Base-by-base conservation (phyloP, 208 protist species). In the Leishmania aethiopica region DNA sequence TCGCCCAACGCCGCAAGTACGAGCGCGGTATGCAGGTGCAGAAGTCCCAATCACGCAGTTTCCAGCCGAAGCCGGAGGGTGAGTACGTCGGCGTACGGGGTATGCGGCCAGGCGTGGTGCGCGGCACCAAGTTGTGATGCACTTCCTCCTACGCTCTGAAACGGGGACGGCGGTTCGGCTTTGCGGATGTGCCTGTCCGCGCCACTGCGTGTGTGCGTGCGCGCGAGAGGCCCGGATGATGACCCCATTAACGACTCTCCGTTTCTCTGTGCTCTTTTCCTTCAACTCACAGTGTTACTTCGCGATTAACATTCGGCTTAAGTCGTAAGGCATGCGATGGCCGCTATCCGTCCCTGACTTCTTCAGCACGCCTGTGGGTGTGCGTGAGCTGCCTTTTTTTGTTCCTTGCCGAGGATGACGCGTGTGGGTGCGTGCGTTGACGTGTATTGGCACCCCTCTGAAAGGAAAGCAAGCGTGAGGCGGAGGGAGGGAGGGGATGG, bases 1-100 rank as follows among this genome's bases (percentile, higher is more conserved):
- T 96, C 19, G 93, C 93, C 40, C 95, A 96, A 86, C 90, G 95
- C 35, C 91, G 92, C 81, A 98, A 98, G 89, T 96, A 96, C 80
- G 92, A 96, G 84, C 91, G 92, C 35, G 92, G 93, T 53, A 87
- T 97, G 84, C 93, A 90, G 53, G 91, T 96, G 35, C 93, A 96
- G 84, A 96, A 96, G 90, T 86, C 93, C 17, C 93, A 98, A 82
- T 88, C 87, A 15, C 89, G 91, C 75, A 91, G 80, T 45, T 89
- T 90, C 79, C 89, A 96, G 84, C 92, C 95, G 3, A 90, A 96
- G 84, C 89, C 95, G 15, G 93, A 96, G 83, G 93, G 91, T 60
- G 95, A 93, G 53, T 98, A 96, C 80, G 84, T 88, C 35, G 95
- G 95, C 66, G 93, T 98, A 1, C 85, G 83, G 35, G 76, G 86